These are phyloP conservation scores for Apiospora arundinis DNA, from an alignment of 2,329 filamentous ascomycete genomes.

Conservation along the genomic window DNA sequence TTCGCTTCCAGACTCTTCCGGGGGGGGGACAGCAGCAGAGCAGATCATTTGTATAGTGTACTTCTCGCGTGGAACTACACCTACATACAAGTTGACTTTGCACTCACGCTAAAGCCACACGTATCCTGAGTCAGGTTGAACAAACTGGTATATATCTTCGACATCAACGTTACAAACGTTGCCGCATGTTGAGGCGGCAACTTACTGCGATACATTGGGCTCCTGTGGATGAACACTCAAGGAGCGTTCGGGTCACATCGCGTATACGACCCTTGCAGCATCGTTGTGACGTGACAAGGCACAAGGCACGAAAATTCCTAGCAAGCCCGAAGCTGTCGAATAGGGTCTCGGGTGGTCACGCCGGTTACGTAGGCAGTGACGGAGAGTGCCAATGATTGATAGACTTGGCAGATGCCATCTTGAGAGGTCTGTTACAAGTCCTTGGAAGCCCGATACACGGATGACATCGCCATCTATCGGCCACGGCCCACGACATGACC, in stretches of 20 bases:
- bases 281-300: constrained; percentile 1
- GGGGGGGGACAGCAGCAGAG: background rate
- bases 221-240: background rate
- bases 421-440: background rate
- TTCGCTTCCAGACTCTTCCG: background rate
- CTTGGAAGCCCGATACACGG: background rate
- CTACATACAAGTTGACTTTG: background rate
- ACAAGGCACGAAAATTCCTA: background rate
- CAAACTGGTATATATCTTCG: background rate
- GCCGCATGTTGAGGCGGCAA: background rate
- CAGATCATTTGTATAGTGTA: background rate
- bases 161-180: background rate
- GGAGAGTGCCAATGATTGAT: background rate
- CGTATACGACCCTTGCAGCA: background rate
- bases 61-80: background rate
- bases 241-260: constrained; percentile 3
- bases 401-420: background rate
- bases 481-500: background rate
- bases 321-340: background rate
- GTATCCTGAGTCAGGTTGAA: background rate
- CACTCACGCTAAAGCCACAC: background rate
- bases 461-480: background rate
- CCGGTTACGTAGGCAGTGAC: constrained; percentile 3
- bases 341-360: background rate
- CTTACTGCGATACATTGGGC: background rate